These are phyloP conservation scores for Globisporangium nunn DNA, from an alignment of 352 stramenopile genomes.

Conservation along the genomic window DNA sequence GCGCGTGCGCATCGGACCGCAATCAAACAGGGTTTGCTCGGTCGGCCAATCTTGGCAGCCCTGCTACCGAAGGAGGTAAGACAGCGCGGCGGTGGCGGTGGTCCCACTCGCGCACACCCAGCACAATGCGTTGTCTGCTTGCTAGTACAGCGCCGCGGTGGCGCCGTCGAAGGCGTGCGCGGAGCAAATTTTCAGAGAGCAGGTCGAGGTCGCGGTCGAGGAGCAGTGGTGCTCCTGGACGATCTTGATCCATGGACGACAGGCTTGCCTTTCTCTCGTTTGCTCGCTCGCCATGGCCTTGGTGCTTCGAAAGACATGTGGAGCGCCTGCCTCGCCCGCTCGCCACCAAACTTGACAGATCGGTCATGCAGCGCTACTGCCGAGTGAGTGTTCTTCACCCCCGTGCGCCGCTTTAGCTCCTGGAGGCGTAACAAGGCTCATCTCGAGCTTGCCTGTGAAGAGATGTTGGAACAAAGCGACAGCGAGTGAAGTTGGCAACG, in stretches of 20 bases:
- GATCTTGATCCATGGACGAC: no score
- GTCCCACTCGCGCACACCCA: neutral
- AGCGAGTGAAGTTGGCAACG: no score
- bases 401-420: no score
- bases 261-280: neutral
- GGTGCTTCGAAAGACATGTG: no score
- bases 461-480: no score
- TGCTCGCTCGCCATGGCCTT: neutral
- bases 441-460: no score
- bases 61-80: neutral
- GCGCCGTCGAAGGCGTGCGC: neutral
- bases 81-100: neutral
- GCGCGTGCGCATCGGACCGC: neutral
- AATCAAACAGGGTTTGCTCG: neutral
- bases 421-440: no score
- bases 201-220: no score
- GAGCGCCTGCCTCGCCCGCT: neutral
- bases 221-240: no score
- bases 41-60: no score
- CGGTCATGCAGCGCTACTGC: neutral
- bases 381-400: neutral
- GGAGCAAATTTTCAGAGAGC: no score
- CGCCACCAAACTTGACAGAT: constrained; percentile 2
- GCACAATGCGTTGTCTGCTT: neutral
- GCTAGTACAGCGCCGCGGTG: neutral